Evolutionary conservation across 139 green algal species (phyloP).

Genomic region (Chlorella vulgaris): DNA sequence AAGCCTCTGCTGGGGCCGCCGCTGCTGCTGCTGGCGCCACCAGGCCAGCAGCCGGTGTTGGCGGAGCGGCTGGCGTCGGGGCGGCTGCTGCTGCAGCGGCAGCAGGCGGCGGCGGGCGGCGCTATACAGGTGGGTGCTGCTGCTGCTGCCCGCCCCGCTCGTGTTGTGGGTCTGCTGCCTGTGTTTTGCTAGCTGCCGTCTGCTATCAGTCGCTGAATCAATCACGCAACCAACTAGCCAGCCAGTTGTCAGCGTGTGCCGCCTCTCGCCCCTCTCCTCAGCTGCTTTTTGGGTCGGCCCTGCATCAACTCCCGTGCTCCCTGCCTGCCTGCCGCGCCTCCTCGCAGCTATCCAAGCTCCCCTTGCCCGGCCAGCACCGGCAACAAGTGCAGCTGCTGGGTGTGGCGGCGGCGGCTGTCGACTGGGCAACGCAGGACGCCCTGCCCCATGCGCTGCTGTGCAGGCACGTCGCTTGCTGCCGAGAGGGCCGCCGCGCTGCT

Average conservation of each 20-base stretch:
- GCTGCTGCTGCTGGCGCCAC: constrained; percentile 2
- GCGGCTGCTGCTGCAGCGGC: constrained; percentile 15
- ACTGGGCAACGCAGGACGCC: constrained; percentile 3
- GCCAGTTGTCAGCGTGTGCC: too few species aligned
- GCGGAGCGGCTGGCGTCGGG: background rate
- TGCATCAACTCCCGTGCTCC: background rate
- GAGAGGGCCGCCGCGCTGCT: background rate
- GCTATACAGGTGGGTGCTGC: background rate
- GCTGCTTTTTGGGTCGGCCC: too few species aligned
- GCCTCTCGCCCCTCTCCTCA: background rate
- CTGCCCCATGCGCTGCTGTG: constrained; percentile 19
- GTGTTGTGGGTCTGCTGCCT: too few species aligned
- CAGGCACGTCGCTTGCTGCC: too few species aligned
- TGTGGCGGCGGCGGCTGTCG: background rate
- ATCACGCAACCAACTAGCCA: too few species aligned
- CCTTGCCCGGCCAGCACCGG: constrained; percentile 8
- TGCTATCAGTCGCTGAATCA: too few species aligned
- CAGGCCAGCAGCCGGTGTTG: constrained; percentile 12
- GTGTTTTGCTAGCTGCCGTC: too few species aligned
- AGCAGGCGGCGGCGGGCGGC: constrained; percentile 3
- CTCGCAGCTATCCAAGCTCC: background rate
- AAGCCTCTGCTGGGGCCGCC: background rate
- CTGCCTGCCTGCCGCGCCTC: too few species aligned
- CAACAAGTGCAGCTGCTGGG: background rate
- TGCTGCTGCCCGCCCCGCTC: background rate